Evolutionary conservation across 2,329 filamentous ascomycete genomes (phyloP).

Genomic region (Coniochaeta sp.): DNA sequence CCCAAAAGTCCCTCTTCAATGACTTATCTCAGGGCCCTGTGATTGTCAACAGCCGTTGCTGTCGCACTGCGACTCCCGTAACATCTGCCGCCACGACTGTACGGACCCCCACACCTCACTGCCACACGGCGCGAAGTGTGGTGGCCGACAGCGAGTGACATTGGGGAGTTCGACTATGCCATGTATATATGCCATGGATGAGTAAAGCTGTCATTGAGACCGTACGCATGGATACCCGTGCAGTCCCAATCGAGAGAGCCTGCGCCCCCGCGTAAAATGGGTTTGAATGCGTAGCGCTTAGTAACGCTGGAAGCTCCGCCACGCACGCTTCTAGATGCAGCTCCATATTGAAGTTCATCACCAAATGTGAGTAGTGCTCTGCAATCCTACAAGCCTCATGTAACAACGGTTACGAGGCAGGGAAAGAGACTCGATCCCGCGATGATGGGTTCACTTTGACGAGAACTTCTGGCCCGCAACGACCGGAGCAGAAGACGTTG

Average conservation of each 20-base stretch:
- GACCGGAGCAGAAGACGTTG: conserved; percentile 41
- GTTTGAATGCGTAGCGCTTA: background rate
- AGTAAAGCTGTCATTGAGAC: background rate
- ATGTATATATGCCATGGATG: no score
- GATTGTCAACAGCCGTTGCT: no score
- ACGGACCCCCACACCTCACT: background rate
- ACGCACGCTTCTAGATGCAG: background rate
- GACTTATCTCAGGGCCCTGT: background rate
- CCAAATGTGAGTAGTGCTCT: background rate
- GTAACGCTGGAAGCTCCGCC: background rate
- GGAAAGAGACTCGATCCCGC: background rate
- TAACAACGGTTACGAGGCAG: background rate
- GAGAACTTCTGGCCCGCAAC: conserved; percentile 57
- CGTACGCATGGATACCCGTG: background rate
- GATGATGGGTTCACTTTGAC: conserved; percentile 37
- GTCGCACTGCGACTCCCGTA: background rate
- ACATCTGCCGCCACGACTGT: background rate
- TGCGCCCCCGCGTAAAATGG: background rate
- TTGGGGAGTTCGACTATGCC: no score
- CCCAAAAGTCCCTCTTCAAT: background rate
- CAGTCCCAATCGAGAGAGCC: background rate
- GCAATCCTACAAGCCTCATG: background rate
- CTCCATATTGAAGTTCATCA: background rate
- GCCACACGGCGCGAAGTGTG: background rate
- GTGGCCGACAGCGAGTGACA: background rate